A percentile compares a stretch with the other conserved stretches of the same genome.
Conservation (phyloP, 2,329 filamentous ascomycete genomes). For the Sporothrix protearum region DNA sequence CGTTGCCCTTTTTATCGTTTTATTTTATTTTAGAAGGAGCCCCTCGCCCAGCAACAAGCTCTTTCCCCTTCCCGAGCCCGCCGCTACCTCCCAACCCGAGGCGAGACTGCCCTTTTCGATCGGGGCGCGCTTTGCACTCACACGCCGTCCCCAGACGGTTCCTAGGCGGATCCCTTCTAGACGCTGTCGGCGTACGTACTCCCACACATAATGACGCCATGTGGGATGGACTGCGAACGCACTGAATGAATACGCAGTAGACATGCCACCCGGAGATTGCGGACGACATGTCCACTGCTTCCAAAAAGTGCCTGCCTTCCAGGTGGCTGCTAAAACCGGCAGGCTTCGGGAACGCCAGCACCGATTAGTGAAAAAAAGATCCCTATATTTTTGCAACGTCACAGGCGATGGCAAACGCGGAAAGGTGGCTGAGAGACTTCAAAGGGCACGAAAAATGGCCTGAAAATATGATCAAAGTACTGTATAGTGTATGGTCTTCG, state of each 20-base stretch:
- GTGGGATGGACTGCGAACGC: neutral
- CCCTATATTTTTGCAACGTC: neutral
- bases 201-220: neutral
- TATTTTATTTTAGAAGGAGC: neutral
- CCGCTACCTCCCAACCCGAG: neutral
- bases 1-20: neutral
- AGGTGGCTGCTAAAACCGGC: neutral
- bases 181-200: neutral
- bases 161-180: neutral
- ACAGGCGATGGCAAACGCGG: neutral
- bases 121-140: neutral
- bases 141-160: neutral
- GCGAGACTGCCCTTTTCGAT: neutral
- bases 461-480: too few relatives aligned
- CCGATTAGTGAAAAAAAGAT: neutral
- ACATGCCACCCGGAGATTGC: constrained; percentile 19
- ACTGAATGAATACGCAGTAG: neutral
- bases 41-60: neutral
- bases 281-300: neutral
- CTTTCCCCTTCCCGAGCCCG: neutral
- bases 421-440: neutral
- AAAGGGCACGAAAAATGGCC: neutral
- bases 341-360: neutral
- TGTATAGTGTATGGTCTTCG: neutral
- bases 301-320: neutral